A percentile compares a stretch with the other conserved stretches of the same genome.
These are phyloP conservation scores for Kuraishia floccosa DNA, from an alignment of 805 yeast genomes.

Conservation along the genomic window DNA sequence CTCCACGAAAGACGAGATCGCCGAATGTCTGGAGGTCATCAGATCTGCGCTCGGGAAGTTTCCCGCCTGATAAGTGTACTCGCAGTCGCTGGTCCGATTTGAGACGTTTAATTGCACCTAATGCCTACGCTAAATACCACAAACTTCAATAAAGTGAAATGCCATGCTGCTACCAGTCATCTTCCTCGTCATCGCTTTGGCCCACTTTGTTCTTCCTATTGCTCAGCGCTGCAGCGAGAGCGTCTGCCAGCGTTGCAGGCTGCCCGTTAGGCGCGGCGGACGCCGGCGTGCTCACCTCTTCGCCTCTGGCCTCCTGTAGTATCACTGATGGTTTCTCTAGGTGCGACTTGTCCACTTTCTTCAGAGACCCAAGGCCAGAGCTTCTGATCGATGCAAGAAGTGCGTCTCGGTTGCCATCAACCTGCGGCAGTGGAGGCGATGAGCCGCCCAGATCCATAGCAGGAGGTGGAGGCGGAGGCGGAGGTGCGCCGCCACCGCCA, in stretches of 20 bases:
- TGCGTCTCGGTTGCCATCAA: constrained; percentile 64
- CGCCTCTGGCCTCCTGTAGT: constrained; percentile 64
- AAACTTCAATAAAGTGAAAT: too few species aligned
- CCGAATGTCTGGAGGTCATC: not conserved
- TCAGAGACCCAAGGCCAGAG: constrained; percentile 56
- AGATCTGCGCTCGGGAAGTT: not conserved
- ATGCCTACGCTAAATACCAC: too few species aligned
- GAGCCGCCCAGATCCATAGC: constrained; percentile 13
- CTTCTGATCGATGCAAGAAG: constrained; percentile 78
- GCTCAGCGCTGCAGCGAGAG: constrained; percentile 76
- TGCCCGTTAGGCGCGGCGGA: constrained; percentile 23
- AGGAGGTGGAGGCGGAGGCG: constrained; percentile 34
- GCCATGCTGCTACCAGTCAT: too few species aligned
- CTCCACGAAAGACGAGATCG: not conserved
- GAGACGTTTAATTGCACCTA: too few species aligned
- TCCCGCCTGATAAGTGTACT: too few species aligned
- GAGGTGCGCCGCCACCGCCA: constrained; percentile 21
- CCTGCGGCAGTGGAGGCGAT: constrained; percentile 22
- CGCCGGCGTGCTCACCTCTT: constrained; percentile 30
- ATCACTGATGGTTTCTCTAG: constrained; percentile 70
- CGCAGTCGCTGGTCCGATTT: too few species aligned
- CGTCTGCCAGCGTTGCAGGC: constrained; percentile 69
- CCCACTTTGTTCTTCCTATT: constrained; percentile 76
- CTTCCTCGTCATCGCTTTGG: constrained; percentile 75
- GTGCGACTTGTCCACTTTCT: constrained; percentile 73